A percentile compares a stretch with the other conserved stretches of the same genome.
These are phyloP conservation scores for Taphrina communis DNA, from an alignment of 1,139 yeast species.

Conservation along the genomic window DNA sequence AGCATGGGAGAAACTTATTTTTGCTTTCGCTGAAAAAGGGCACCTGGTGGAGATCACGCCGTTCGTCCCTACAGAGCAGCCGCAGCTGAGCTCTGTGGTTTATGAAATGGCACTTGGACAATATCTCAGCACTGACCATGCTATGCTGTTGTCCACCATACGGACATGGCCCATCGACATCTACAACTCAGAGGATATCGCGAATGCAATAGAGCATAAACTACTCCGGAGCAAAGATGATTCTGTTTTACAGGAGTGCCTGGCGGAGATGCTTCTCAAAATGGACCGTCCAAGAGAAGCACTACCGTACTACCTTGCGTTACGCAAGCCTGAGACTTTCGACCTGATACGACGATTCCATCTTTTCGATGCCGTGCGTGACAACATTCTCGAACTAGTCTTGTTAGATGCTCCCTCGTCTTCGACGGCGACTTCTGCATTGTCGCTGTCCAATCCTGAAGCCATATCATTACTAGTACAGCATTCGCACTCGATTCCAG, in stretches of 20 bases:
- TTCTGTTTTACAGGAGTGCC: slow-evolving; percentile 56
- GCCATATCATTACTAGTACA: slow-evolving; percentile 39
- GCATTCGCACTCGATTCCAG: slow-evolving; percentile 42
- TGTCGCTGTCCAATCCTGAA: slow-evolving; percentile 22
- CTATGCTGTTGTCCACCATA: slow-evolving; percentile 56
- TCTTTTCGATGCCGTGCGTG: slow-evolving; percentile 41
- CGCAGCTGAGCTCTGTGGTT: slow-evolving; percentile 53
- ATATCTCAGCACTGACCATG: slow-evolving; percentile 56
- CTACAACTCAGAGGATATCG: slow-evolving; percentile 59
- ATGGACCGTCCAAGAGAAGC: slow-evolving; percentile 41
- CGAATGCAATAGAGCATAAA: slow-evolving; percentile 58
- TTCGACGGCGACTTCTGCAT: background rate
- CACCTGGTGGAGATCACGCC: slow-evolving; percentile 60
- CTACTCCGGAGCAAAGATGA: slow-evolving; percentile 48
- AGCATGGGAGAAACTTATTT: slow-evolving; percentile 74
- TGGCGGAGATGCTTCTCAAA: slow-evolving; percentile 60
- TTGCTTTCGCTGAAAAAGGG: slow-evolving; percentile 60
- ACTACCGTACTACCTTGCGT: slow-evolving; percentile 39
- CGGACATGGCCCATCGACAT: slow-evolving; percentile 65
- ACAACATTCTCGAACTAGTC: slow-evolving; percentile 35
- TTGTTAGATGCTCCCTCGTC: slow-evolving; percentile 20
- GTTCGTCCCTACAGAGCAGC: slow-evolving; percentile 55
- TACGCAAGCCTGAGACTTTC: slow-evolving; percentile 40
- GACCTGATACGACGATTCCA: slow-evolving; percentile 41
- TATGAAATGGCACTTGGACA: slow-evolving; percentile 63